Evolutionary conservation across 257 asterid species (phyloP).

Genomic region (Capsicum chinense): DNA sequence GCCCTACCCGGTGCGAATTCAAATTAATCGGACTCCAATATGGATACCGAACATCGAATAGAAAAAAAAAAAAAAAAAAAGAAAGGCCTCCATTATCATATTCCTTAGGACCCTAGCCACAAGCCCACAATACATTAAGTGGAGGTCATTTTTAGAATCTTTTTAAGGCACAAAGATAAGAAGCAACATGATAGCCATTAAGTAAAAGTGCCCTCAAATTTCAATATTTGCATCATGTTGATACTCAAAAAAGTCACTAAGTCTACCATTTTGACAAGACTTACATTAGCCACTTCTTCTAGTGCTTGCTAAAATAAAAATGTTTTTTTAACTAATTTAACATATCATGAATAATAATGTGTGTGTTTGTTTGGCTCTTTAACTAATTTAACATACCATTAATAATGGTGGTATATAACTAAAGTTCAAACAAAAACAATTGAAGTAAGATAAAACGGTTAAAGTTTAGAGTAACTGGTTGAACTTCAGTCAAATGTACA

Average conservation of each 20-base stretch:
- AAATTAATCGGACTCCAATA: no score
- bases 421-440: background rate
- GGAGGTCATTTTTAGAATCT: conserved; percentile 1
- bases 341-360: background rate
- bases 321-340: conserved; percentile 10
- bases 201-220: background rate
- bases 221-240: conserved; percentile 1
- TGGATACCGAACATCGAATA: no score
- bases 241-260: background rate
- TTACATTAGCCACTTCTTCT: background rate
- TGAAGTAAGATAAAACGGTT: no score
- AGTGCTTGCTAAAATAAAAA: background rate
- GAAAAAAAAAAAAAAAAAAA: no score
- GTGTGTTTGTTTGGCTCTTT: background rate
- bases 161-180: background rate
- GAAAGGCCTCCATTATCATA: background rate
- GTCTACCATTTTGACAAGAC: background rate
- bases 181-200: background rate
- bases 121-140: background rate
- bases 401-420: background rate
- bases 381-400: background rate
- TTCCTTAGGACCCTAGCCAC: background rate
- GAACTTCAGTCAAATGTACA: background rate
- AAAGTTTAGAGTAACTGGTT: background rate
- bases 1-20: no score